phyloP scores from a whole-genome alignment of 2,329 filamentous ascomycete genomes.

The Hymenotorrendiella dingleyae region DNA sequence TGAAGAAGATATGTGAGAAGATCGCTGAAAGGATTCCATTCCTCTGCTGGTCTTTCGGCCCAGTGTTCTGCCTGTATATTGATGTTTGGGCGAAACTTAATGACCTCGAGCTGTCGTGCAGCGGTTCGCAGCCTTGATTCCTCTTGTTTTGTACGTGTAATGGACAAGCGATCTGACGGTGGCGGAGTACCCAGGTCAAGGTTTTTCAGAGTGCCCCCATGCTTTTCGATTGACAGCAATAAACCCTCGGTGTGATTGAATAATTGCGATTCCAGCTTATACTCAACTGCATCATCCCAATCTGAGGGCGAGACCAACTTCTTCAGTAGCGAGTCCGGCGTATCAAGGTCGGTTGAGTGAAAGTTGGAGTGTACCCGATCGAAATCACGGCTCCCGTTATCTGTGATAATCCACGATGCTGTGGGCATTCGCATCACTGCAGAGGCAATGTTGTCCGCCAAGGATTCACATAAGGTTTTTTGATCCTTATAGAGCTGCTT shows the following conservation, averaged over 20 bases:
- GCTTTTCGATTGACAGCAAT: neutral
- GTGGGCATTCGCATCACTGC: neutral
- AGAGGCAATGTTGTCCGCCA: neutral
- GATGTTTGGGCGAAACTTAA: neutral
- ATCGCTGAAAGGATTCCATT: neutral
- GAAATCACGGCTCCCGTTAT: neutral
- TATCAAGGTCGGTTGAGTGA: neutral
- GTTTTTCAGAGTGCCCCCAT: neutral
- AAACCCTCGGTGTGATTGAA: neutral
- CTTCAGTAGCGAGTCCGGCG: neutral
- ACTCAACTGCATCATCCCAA: neutral
- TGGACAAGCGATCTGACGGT: neutral
- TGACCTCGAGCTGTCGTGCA: neutral
- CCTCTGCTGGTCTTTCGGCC: neutral
- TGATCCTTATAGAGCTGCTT: neutral
- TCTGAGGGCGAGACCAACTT: neutral
- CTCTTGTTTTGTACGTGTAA: neutral
- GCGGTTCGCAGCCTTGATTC: neutral
- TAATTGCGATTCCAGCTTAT: neutral
- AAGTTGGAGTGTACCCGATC: neutral
- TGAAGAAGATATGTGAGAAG: neutral
- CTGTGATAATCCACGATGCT: neutral
- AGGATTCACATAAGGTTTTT: neutral
- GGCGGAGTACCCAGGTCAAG: neutral
- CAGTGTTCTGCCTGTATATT: neutral